Evolutionary conservation across 2,329 filamentous ascomycete genomes (phyloP).

Genomic region (Davidsoniella australis): DNA sequence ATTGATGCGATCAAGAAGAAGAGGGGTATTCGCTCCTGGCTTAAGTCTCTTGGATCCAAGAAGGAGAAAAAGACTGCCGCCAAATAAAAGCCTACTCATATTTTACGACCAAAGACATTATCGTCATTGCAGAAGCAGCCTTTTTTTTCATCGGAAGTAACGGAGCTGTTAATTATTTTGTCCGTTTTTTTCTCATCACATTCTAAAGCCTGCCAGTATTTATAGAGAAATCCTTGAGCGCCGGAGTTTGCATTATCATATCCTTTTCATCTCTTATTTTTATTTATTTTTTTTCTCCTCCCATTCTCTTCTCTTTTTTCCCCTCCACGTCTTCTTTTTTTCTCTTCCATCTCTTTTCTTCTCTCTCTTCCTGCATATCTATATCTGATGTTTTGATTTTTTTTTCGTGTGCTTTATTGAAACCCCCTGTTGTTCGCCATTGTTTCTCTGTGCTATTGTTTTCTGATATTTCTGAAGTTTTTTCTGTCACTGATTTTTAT

Average conservation of each 20-base stretch:
- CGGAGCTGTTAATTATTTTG: not conserved
- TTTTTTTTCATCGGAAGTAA: constrained; percentile 1
- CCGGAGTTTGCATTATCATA: not conserved
- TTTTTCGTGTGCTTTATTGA: constrained; percentile 3
- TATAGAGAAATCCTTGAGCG: not conserved
- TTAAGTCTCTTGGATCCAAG: constrained; percentile 3
- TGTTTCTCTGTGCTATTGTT: not conserved
- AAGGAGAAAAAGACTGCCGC: constrained; percentile 1
- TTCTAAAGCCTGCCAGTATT: not conserved
- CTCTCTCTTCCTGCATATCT: not conserved
- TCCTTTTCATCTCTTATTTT: not conserved
- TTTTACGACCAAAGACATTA: too few relatives aligned
- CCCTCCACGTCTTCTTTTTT: not conserved
- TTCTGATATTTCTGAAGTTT: not conserved
- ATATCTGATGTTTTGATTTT: not conserved
- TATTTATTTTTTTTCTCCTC: not conserved
- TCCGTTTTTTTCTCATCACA: not conserved
- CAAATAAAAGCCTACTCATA: not conserved
- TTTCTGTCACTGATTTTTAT: not conserved
- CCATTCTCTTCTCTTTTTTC: not conserved
- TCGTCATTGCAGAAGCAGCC: not conserved
- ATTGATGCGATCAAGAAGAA: not conserved
- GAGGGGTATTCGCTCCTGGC: not conserved
- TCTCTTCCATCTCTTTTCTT: not conserved
- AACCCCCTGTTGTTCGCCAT: not conserved